phyloP scores from a whole-genome alignment of 2,329 filamentous ascomycete genomes.

The Penicillium sp. region DNA sequence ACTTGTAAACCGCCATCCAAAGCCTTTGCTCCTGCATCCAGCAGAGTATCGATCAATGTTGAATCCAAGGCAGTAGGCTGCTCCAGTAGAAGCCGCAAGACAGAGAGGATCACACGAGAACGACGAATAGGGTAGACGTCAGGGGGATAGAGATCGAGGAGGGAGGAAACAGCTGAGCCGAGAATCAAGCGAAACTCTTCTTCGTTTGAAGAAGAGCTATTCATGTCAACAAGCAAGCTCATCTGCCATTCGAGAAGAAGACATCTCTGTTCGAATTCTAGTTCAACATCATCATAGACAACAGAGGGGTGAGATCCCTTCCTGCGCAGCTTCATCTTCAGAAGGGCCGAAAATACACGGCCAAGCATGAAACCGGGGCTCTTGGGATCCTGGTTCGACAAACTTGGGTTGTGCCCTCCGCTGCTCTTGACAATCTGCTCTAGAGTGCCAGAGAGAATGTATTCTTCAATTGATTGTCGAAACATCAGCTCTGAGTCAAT shows the following conservation, averaged over 20 bases:
- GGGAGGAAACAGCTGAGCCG: conserved; percentile 20
- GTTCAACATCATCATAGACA: conserved; percentile 27
- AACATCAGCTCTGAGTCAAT: conserved; percentile 33
- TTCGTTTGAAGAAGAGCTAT: conserved; percentile 21
- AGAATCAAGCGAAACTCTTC: conserved; percentile 25
- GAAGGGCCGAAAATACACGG: conserved; percentile 30
- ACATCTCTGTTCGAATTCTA: conserved; percentile 24
- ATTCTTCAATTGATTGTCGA: conserved; percentile 33
- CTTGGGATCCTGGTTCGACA: conserved; percentile 28
- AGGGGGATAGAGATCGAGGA: conserved; percentile 30
- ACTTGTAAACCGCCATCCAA: conserved; percentile 14
- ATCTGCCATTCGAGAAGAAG: conserved; percentile 34
- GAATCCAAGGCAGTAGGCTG: conserved; percentile 24
- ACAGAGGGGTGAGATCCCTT: conserved; percentile 20
- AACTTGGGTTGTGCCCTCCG: conserved; percentile 20
- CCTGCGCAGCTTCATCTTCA: conserved; percentile 31
- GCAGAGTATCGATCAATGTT: conserved; percentile 20
- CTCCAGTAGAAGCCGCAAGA: conserved; percentile 30
- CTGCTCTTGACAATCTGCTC: conserved; percentile 23
- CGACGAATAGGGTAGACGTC: conserved; percentile 32
- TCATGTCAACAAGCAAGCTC: conserved; percentile 28
- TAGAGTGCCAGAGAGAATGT: conserved; percentile 34
- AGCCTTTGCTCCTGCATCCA: conserved; percentile 21
- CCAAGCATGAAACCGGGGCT: conserved; percentile 31
- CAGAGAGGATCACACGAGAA: conserved; percentile 28